Percentiles rank a stretch among this genome's conserved stretches.
Evolutionary conservation across 2,329 filamentous ascomycete species (phyloP).

Genomic region (Zymoseptoria crescenta): DNA sequence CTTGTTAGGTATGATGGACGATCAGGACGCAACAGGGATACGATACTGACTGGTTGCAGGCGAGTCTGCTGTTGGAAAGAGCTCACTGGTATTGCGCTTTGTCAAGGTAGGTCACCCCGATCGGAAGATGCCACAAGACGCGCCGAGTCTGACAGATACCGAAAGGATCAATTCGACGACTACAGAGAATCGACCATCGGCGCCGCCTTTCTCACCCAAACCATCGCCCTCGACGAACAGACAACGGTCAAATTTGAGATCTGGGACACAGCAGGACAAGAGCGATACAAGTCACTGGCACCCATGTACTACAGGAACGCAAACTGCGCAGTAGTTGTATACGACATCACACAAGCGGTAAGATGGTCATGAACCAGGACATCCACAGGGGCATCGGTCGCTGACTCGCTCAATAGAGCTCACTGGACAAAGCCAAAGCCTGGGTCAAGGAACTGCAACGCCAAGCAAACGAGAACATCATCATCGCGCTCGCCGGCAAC

Average conservation of each 20-base stretch:
- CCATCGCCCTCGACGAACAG: slow-evolving; percentile 93
- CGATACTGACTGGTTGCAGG: slow-evolving; percentile 51
- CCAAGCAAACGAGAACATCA: slow-evolving; percentile 98
- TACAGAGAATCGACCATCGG: slow-evolving; percentile 98
- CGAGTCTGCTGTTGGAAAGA: slow-evolving; percentile 99
- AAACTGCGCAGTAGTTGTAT: slow-evolving; percentile 97
- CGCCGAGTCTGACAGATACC: not conserved
- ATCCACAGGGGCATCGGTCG: not conserved
- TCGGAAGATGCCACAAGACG: not conserved
- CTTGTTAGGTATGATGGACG: slow-evolving; percentile 61
- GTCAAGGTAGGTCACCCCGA: slow-evolving; percentile 64
- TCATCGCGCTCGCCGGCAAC: slow-evolving; percentile 96
- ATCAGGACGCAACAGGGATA: not conserved
- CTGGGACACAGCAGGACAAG: slow-evolving; percentile 97
- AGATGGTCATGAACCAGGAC: slow-evolving; percentile 28
- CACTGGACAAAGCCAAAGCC: slow-evolving; percentile 95
- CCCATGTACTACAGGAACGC: slow-evolving; percentile 99
- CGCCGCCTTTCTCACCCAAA: slow-evolving; percentile 97
- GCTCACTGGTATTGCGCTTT: slow-evolving; percentile 94
- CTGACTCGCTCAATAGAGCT: slow-evolving; percentile 54
- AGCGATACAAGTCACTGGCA: slow-evolving; percentile 96
- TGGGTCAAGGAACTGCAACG: slow-evolving; percentile 99
- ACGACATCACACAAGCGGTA: slow-evolving; percentile 99
- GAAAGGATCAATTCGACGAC: slow-evolving; percentile 94
- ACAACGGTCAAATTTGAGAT: slow-evolving; percentile 99